Evolutionary conservation across 2,329 filamentous ascomycete genomes (phyloP), one percentile per base, ranked within the genome.

Genomic region (Penicillium aurantiogriseum): DNA sequence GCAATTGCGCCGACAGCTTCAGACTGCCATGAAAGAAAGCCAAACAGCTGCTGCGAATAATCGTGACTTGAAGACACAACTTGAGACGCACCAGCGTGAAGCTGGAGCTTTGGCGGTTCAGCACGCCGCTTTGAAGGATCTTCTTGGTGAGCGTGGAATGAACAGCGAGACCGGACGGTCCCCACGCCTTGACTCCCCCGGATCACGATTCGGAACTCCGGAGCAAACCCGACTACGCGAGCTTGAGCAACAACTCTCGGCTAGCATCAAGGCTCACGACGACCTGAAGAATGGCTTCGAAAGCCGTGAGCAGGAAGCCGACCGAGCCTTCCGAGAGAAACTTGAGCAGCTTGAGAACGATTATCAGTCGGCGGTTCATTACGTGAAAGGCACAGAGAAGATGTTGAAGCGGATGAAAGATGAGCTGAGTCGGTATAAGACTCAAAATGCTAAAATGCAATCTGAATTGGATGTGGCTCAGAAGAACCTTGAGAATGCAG

Each of bases 351-450:
- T 99, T 33, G 92, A 97, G 76, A 96, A 92, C 71, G 94, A 99
- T 74, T 97, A 99, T 73, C 92, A 97, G 75, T 96, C 94, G 42
- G 93, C 94, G 17, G 92, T 97, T 49, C 94, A 97, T 75, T 99
- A 99, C 70, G 91, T 99, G 65, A 95, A 96, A 76, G 94, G 94
- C 57, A 97, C 94, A 1, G 94, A 99, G 77, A 97, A 97, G 83
- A 97, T 99, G 92, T 85, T 99, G 48, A 92, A 94, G 76, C 93
- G 95, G 75, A 93, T 99, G 83, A 97, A 97, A 79, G 92, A 97
- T 69, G 94, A 99, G 77, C 82, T 99, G n/a, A 83, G 89, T 54
- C 90, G 92, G 57, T 94, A 95, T 77, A 97, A 97, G 82, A 78
- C 86, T 13, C 89, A 94, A 60, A 97, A 97, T 69, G 80, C 82